A percentile compares a stretch with the other conserved stretches of the same genome.
Conservation (phyloP, 192 early-diverging fungal genomes). For the Coemansia sp. region DNA sequence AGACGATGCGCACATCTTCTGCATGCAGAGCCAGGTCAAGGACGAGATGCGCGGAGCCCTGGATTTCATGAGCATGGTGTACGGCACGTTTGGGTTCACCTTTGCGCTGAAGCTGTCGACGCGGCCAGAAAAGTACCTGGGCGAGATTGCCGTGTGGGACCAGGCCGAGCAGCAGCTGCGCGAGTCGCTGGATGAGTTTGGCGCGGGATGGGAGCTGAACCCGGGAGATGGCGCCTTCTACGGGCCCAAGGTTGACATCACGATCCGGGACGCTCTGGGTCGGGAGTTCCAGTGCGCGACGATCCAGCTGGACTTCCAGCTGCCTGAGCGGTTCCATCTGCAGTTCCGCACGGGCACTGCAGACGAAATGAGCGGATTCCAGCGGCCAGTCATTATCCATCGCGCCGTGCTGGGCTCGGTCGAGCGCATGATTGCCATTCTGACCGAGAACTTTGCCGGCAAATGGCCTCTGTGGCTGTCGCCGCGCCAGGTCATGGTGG, state of each 20-base stretch:
- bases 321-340: constrained; percentile 88
- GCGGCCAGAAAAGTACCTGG: constrained; percentile 94
- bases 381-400: constrained; percentile 97
- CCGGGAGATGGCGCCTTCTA: constrained; percentile 99
- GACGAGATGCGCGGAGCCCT: constrained; percentile 81
- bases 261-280: constrained; percentile 87
- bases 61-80: constrained; percentile 86
- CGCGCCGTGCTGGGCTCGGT: constrained; percentile 96
- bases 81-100: constrained; percentile 92
- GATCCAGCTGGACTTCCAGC: constrained; percentile 97
- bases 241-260: constrained; percentile 99
- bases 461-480: constrained; percentile 99
- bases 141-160: constrained; percentile 88
- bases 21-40: constrained; percentile 79
- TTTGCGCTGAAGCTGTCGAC: constrained; percentile 92
- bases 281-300: constrained; percentile 96
- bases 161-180: constrained; percentile 81
- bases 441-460: constrained; percentile 94
- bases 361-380: constrained; percentile 55
- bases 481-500: constrained; percentile 87
- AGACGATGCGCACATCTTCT: constrained; percentile 99
- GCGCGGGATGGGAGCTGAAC: constrained; percentile 81
- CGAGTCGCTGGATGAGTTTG: constrained; percentile 81
- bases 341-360: constrained; percentile 73
- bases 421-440: constrained; percentile 92